phyloP scores from a whole-genome alignment of 106 monocot species.

The Acanthochlamys bracteata region DNA sequence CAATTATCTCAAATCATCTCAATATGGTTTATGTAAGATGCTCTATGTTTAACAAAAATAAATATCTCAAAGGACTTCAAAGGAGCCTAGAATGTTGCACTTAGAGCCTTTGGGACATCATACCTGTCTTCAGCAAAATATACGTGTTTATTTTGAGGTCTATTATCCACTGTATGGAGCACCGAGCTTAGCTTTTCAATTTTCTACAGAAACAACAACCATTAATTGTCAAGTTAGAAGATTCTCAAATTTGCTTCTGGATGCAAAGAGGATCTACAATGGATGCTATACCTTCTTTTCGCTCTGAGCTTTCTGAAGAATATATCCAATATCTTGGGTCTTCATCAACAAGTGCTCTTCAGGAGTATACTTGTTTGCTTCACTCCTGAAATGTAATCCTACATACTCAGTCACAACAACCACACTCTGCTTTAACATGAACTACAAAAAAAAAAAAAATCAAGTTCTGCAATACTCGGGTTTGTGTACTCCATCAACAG shows the following conservation, averaged over 20 bases:
- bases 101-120: neutral
- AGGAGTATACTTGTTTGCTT: constrained; percentile 63
- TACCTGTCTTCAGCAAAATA: constrained; percentile 96
- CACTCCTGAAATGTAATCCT: constrained; percentile 37
- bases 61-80: no score
- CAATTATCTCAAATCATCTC: no score
- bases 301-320: constrained; percentile 79
- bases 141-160: constrained; percentile 55
- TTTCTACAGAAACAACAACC: constrained; percentile 45
- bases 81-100: neutral
- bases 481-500: constrained; percentile 61
- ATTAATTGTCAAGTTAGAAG: neutral
- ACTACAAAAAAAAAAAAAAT: neutral
- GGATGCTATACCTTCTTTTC: constrained; percentile 66
- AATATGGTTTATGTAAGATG: no score
- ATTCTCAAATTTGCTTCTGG: neutral
- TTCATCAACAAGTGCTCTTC: constrained; percentile 91
- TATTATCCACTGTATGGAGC: constrained; percentile 61
- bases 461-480: constrained; percentile 26
- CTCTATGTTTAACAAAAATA: no score
- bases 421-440: neutral
- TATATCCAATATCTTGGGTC: constrained; percentile 84
- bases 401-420: neutral
- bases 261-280: neutral
- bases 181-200: constrained; percentile 59